phyloP scores from a whole-genome alignment of 805 yeast genomes.

The Metschnikowia lunata region DNA sequence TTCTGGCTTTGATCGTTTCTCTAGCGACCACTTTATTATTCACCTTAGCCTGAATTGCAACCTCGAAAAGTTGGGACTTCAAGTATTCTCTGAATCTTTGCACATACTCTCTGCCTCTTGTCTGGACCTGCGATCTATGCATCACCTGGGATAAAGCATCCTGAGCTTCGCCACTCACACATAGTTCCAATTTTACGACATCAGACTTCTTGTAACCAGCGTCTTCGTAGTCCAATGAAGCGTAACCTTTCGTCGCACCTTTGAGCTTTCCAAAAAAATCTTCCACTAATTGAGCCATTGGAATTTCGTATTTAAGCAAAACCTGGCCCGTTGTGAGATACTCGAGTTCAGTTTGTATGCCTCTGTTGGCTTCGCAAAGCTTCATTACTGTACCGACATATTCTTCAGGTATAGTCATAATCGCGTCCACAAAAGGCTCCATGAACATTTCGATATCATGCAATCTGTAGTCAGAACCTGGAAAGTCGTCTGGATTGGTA shows the following conservation, averaged over 20 bases:
- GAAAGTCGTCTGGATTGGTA: slow-evolving; percentile 92
- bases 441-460: slow-evolving; percentile 48
- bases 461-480: slow-evolving; percentile 49
- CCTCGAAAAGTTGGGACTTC: slow-evolving; percentile 83
- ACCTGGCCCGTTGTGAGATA: slow-evolving; percentile 80
- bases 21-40: slow-evolving; percentile 78
- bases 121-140: slow-evolving; percentile 74
- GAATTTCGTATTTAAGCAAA: slow-evolving; percentile 70
- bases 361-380: slow-evolving; percentile 80
- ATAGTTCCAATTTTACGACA: slow-evolving; percentile 79
- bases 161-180: slow-evolving; percentile 83
- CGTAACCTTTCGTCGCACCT: slow-evolving; percentile 87
- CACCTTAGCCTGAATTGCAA: slow-evolving; percentile 85
- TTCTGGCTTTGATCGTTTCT: slow-evolving; percentile 87
- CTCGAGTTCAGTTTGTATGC: slow-evolving; percentile 73
- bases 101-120: slow-evolving; percentile 78
- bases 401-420: slow-evolving; percentile 87
- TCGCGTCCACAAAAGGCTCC: slow-evolving; percentile 89
- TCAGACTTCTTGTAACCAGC: slow-evolving; percentile 79
- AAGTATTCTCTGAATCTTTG: slow-evolving; percentile 74
- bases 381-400: slow-evolving; percentile 84
- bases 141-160: slow-evolving; percentile 91
- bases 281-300: slow-evolving; percentile 86
- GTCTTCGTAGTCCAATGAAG: slow-evolving; percentile 92
- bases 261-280: slow-evolving; percentile 93